These are phyloP conservation scores for Cladophialophora immunda DNA, from an alignment of 2,329 filamentous ascomycete species.

Conservation along the genomic window DNA sequence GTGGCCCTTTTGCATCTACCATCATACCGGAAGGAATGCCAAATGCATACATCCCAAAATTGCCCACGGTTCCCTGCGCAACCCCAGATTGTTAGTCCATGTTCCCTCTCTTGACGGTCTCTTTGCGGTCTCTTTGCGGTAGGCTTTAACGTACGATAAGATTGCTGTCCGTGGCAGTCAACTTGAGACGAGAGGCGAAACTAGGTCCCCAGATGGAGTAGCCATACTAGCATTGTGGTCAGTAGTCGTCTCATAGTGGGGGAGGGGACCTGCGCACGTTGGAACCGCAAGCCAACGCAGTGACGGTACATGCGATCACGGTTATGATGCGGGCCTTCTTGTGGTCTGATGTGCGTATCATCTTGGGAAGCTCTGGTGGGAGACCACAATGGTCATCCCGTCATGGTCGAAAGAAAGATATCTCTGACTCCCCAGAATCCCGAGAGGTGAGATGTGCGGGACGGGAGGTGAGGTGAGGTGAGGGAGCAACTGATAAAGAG, in stretches of 20 bases:
- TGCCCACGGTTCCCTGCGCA: constrained; percentile 61
- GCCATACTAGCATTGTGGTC: constrained; percentile 73
- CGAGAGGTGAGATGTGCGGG: constrained; percentile 5
- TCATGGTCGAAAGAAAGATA: constrained; percentile 16
- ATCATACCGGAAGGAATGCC: constrained; percentile 90
- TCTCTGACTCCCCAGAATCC: neutral
- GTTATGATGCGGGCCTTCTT: constrained; percentile 74
- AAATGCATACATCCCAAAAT: constrained; percentile 88
- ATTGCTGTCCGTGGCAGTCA: constrained; percentile 93
- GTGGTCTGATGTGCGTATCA: constrained; percentile 36
- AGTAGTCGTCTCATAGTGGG: constrained; percentile 11
- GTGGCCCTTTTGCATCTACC: constrained; percentile 82
- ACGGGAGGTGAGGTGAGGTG: constrained; percentile 4
- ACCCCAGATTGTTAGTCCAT: constrained; percentile 44
- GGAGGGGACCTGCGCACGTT: constrained; percentile 69
- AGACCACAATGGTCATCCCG: constrained; percentile 15
- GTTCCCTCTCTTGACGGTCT: constrained; percentile 18
- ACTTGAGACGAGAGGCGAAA: constrained; percentile 83
- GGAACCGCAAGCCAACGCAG: constrained; percentile 89
- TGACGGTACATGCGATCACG: constrained; percentile 82
- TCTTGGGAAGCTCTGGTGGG: constrained; percentile 10
- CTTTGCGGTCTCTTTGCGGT: constrained; percentile 5
- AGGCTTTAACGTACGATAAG: constrained; percentile 72
- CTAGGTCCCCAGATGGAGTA: constrained; percentile 98
- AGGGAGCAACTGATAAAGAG: neutral